A percentile compares a stretch with the other conserved stretches of the same genome.
Conservation (phyloP, 805 yeast genomes). For the Kazachstania bromeliacearum region DNA sequence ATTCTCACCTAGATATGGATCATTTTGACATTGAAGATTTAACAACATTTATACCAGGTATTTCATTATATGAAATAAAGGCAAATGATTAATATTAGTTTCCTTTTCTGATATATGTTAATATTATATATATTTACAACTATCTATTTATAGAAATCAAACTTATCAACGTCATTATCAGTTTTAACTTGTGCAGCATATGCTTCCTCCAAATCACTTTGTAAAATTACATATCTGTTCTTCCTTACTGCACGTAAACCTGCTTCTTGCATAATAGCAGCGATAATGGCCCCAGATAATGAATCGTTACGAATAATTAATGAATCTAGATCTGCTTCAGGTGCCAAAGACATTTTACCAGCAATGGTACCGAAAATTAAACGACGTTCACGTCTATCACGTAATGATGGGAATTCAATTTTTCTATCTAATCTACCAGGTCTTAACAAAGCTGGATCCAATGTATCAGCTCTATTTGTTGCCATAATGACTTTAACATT, state of each 20-base stretch:
- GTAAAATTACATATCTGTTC: conserved; percentile 92
- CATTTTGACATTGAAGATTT: conserved; percentile 49
- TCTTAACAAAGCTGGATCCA: conserved; percentile 95
- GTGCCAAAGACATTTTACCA: conserved; percentile 94
- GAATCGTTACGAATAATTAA: conserved; percentile 94
- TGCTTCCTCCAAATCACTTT: conserved; percentile 95
- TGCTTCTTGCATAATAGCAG: conserved; percentile 99
- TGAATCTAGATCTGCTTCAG: conserved; percentile 94
- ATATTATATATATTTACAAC: not conserved
- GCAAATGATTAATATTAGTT: conserved; percentile 1
- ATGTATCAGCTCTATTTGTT: conserved; percentile 97
- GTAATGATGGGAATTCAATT: conserved; percentile 91
- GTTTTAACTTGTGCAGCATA: conserved; percentile 94
- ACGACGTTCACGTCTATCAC: conserved; percentile 97
- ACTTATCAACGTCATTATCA: conserved; percentile 91
- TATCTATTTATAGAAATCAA: conserved; percentile 81
- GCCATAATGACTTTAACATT: conserved; percentile 99
- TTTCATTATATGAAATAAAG: conserved; percentile 38
- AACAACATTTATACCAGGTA: conserved; percentile 50
- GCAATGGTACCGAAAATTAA: conserved; percentile 93
- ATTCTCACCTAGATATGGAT: conserved; percentile 60
- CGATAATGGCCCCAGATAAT: conserved; percentile 91
- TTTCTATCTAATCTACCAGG: conserved; percentile 98
- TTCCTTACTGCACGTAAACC: conserved; percentile 97
- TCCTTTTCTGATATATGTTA: not conserved